Conservation (phyloP, 495 filamentous ascomycete species). For the Daldinia vernicosa region DNA sequence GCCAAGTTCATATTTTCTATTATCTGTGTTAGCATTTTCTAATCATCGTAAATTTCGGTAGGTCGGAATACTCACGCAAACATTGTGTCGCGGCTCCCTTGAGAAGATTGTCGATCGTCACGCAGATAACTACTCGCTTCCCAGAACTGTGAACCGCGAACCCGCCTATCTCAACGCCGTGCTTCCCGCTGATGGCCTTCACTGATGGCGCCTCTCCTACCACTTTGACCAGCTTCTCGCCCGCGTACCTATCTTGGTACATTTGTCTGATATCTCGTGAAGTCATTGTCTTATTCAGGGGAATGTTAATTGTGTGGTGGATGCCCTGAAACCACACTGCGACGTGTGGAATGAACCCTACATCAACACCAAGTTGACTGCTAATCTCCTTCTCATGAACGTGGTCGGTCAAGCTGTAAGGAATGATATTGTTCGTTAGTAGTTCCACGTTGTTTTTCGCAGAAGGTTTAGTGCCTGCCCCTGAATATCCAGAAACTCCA, state of each 20-base stretch:
- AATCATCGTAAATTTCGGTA: not conserved
- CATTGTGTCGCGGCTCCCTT: constrained; percentile 98
- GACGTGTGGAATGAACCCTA: constrained; percentile 95
- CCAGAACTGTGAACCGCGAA: constrained; percentile 90
- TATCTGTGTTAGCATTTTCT: constrained; percentile 31
- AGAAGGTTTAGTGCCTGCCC: constrained; percentile 93
- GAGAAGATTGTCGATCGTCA: constrained; percentile 96
- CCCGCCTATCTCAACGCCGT: constrained; percentile 93
- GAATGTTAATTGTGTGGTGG: constrained; percentile 89
- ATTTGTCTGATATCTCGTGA: constrained; percentile 92
- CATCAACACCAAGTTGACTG: constrained; percentile 74
- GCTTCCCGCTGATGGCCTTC: constrained; percentile 87
- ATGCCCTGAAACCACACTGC: constrained; percentile 99
- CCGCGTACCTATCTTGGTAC: constrained; percentile 95
- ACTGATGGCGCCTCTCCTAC: constrained; percentile 87
- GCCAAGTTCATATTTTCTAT: constrained; percentile 97
- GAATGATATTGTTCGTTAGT: constrained; percentile 88
- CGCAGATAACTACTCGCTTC: constrained; percentile 91
- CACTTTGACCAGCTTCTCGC: constrained; percentile 93
- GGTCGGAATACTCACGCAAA: constrained; percentile 70
- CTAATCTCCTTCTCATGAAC: constrained; percentile 95
- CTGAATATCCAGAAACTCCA: constrained; percentile 95
- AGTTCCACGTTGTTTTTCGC: constrained; percentile 95
- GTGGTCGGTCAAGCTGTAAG: constrained; percentile 93
- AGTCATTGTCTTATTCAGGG: constrained; percentile 82